Conservation (phyloP, 2,329 filamentous ascomycete genomes). For the Ophiostoma australiae region DNA sequence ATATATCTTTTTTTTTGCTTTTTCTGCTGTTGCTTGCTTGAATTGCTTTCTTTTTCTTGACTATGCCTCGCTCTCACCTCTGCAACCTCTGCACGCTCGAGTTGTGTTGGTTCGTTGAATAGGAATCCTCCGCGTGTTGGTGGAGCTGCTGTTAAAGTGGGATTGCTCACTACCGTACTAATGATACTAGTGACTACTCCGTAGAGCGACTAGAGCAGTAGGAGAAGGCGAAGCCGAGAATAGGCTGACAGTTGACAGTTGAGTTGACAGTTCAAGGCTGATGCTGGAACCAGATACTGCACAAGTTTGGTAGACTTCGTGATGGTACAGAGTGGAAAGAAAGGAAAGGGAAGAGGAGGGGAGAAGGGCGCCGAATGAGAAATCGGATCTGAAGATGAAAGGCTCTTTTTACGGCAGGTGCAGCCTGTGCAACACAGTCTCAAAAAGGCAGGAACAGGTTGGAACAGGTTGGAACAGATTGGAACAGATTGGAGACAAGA, state of each 20-base stretch:
- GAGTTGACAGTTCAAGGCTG: not conserved
- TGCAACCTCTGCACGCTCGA: not conserved
- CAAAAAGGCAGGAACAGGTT: constrained; percentile 1
- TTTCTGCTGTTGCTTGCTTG: not conserved
- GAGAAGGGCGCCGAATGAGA: not conserved
- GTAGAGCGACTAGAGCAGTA: not conserved
- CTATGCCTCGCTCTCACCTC: not conserved
- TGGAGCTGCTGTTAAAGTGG: constrained; percentile 5
- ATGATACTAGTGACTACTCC: not conserved
- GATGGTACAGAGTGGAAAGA: not conserved
- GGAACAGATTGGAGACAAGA: not conserved
- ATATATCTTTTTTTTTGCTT: not conserved
- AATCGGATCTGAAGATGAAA: not conserved
- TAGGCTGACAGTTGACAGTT: not conserved
- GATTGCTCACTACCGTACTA: not conserved
- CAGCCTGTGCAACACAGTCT: not conserved
- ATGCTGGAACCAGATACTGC: not conserved
- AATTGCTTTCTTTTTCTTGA: not conserved
- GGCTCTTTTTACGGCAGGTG: not conserved
- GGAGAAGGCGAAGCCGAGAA: constrained; percentile 1
- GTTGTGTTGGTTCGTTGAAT: not conserved
- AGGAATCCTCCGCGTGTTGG: constrained; percentile 1
- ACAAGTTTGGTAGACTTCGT: not conserved
- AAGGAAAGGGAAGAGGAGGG: not conserved
- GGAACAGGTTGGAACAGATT: not conserved